Evolutionary conservation across 495 filamentous ascomycete species (phyloP), one percentile per base, ranked within the genome.

Genomic region (Oleoguttula mirabilis): DNA sequence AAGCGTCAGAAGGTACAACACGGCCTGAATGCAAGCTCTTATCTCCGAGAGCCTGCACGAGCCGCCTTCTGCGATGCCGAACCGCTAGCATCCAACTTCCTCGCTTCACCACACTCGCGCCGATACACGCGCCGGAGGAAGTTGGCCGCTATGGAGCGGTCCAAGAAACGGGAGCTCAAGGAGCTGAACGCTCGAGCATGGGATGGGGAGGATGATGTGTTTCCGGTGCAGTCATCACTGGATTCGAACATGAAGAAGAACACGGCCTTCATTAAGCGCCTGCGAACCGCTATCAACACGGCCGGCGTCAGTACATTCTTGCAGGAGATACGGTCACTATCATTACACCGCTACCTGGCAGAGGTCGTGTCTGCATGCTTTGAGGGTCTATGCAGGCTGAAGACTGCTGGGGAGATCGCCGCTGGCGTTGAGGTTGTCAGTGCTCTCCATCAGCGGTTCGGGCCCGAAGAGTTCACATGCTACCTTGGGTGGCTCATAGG

Each of bases 191-290:
- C 76, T 56, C 71, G 74, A 64, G 83, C 79, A 21, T 98, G 90
- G 90, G 68, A 80, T 58, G 88, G 84, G 38, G 83, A 93, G 50
- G 77, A 68, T 67, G 83, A 82, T 66, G 63, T 92, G 23, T 92
- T 93, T 58, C 70, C 76, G 24, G 76, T 88, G 45, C 74, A 70
- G 60, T 70, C 73, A 43, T 83, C 85, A 20, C 79, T 99, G 48
- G 92, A 99, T 60, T 94, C 92, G 14, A 88, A 88, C 22, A 71
- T 99, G 54, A 96, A 94, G 69, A 99, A 96, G 65, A 99, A 99
- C 56, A 99, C 90, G 10, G 88, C 88, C 44, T 95, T 96, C 61
- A 99, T 99, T 60, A 95, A 94, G 62, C 82, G 92, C 39, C 70
- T 96, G 24, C 84, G 90, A 25, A 94, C 90, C 21, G 83, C 86